Percentiles rank a stretch among this genome's conserved stretches.
Evolutionary conservation across 306 rosid species (phyloP).

Genomic region (Cucumis sativus): DNA sequence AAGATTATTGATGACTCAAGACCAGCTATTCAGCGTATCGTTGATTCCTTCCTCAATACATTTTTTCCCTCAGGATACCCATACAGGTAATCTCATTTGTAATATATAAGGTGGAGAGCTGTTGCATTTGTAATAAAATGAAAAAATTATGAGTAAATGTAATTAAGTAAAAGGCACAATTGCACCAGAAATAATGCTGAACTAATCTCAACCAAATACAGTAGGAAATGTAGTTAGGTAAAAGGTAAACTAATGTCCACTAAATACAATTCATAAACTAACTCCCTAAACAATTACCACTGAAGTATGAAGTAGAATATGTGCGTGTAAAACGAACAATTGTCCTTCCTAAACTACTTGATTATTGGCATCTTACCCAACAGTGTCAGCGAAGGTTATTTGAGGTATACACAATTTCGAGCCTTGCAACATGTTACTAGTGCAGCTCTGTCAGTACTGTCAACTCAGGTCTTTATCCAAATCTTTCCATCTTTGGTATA

Average conservation of each 20-base stretch:
- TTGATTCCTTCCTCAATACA: slow-evolving; percentile 49
- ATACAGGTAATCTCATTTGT: slow-evolving; percentile 34
- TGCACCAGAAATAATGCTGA: no score
- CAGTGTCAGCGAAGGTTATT: slow-evolving; percentile 92
- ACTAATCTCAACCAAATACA: no score
- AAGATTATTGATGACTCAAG: slow-evolving; percentile 58
- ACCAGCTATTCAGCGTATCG: slow-evolving; percentile 40
- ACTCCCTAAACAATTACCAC: no score
- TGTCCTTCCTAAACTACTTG: not conserved
- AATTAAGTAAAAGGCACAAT: no score
- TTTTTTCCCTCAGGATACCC: slow-evolving; percentile 95
- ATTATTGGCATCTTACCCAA: slow-evolving; percentile 6
- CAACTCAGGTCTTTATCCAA: slow-evolving; percentile 68
- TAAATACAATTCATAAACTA: no score
- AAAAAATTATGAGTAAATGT: no score
- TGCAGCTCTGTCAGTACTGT: slow-evolving; percentile 74
- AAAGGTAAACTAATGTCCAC: no score
- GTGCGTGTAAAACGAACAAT: not conserved
- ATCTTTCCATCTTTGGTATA: not conserved
- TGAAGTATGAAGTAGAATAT: not conserved
- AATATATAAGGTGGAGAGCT: not conserved
- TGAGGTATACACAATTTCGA: slow-evolving; percentile 85
- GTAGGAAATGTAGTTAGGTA: no score
- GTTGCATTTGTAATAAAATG: not conserved
- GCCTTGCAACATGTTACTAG: slow-evolving; percentile 80